Percentiles rank a stretch among this genome's conserved stretches.
phyloP scores from a whole-genome alignment of 2,329 filamentous ascomycete species.

The Emergomyces orientalis region DNA sequence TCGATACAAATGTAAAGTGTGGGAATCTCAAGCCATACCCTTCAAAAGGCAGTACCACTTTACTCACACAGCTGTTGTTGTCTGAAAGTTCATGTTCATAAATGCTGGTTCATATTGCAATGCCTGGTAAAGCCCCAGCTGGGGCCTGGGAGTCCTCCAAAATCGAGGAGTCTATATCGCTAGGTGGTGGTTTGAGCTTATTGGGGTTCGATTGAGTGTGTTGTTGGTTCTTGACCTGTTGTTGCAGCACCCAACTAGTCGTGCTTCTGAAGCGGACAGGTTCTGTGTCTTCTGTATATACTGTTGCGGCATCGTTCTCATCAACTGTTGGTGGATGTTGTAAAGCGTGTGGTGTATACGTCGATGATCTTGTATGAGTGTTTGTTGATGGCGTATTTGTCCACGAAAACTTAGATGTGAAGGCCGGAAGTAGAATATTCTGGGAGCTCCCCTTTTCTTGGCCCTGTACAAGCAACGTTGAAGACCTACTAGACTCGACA shows the following conservation, averaged over 20 bases:
- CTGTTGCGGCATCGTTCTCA: constrained; percentile 10
- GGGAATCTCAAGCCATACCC: background rate
- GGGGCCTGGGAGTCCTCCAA: background rate
- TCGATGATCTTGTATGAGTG: constrained; percentile 7
- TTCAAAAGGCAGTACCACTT: background rate
- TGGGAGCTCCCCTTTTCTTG: background rate
- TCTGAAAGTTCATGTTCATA: background rate
- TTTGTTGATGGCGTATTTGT: constrained; percentile 11
- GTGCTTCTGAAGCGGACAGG: constrained; percentile 13
- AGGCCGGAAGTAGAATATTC: background rate
- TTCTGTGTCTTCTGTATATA: constrained; percentile 12
- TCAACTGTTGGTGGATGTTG: background rate
- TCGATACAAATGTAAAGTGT: background rate
- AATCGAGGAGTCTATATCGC: constrained; percentile 1
- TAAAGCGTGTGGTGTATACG: background rate
- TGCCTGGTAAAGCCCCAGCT: background rate
- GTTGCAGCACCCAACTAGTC: constrained; percentile 15
- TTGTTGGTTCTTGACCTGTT: constrained; percentile 10
- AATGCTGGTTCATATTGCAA: constrained; percentile 2
- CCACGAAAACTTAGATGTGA: constrained; percentile 14
- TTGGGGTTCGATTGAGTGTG: background rate
- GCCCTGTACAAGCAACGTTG: background rate
- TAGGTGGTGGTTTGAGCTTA: constrained; percentile 2
- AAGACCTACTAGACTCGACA: background rate
- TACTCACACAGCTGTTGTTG: too few relatives aligned